These are phyloP conservation scores for Akanthomyces uredinophilus DNA, from an alignment of 2,329 filamentous ascomycete genomes.

Conservation along the genomic window DNA sequence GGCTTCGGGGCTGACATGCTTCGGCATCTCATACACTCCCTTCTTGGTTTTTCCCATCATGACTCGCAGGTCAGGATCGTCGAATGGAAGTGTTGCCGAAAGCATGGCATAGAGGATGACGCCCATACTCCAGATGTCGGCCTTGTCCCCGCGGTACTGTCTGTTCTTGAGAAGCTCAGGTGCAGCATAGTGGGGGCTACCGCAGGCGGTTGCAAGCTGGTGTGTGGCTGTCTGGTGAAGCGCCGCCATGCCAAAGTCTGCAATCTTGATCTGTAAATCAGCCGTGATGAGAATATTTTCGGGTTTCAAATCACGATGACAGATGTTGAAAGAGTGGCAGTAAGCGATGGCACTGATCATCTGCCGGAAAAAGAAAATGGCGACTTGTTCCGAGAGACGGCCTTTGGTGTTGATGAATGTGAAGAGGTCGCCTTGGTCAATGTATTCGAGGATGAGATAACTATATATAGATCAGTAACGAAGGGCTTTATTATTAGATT, in stretches of 20 bases:
- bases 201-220: slow-evolving; percentile 82
- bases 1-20: slow-evolving; percentile 60
- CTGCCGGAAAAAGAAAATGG: slow-evolving; percentile 83
- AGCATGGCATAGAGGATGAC: slow-evolving; percentile 87
- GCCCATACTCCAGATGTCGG: slow-evolving; percentile 92
- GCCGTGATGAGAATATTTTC: slow-evolving; percentile 89
- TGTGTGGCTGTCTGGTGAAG: slow-evolving; percentile 74
- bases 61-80: slow-evolving; percentile 56
- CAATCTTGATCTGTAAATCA: slow-evolving; percentile 78
- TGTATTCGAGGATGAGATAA: slow-evolving; percentile 90
- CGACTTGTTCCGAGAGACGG: slow-evolving; percentile 71
- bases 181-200: slow-evolving; percentile 93
- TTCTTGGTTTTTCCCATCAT: slow-evolving; percentile 59
- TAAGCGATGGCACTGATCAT: slow-evolving; percentile 89
- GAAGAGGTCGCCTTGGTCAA: slow-evolving; percentile 75
- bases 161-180: slow-evolving; percentile 79
- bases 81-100: slow-evolving; percentile 78
- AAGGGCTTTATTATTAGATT: neutral
- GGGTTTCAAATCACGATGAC: slow-evolving; percentile 91
- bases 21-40: slow-evolving; percentile 57
- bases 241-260: slow-evolving; percentile 97
- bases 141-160: slow-evolving; percentile 76
- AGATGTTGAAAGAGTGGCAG: slow-evolving; percentile 91
- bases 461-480: slow-evolving; percentile 40
- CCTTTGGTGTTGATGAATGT: slow-evolving; percentile 73